A percentile compares a stretch with the other conserved stretches of the same genome.
These are phyloP conservation scores for Tylopilus subfusipes DNA, from an alignment of 768 basidiomycete species.

Conservation along the genomic window DNA sequence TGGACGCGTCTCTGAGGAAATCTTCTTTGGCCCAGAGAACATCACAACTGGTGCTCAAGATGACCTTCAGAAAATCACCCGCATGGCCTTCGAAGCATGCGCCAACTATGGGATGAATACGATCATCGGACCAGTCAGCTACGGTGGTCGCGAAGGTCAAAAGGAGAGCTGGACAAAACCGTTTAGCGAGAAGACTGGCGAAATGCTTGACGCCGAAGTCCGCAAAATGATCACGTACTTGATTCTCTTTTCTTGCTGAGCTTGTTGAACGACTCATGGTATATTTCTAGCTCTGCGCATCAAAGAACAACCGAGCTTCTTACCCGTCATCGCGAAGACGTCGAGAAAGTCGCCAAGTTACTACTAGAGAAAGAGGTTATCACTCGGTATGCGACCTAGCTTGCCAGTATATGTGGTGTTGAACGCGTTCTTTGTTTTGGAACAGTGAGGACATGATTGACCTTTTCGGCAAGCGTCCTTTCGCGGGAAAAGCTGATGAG, in stretches of 20 bases:
- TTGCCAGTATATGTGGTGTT: not conserved
- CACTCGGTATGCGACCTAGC: conserved; percentile 59
- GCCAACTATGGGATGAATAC: conserved; percentile 98
- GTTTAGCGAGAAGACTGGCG: conserved; percentile 95
- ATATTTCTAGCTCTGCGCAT: conserved; percentile 60
- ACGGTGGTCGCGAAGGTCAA: conserved; percentile 82
- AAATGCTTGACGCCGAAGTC: conserved; percentile 88
- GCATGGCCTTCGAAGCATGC: conserved; percentile 95
- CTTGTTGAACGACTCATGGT: conserved; percentile 7
- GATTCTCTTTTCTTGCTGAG: conserved; percentile 10
- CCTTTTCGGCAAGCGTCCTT: conserved; percentile 80
- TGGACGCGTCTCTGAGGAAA: conserved; percentile 96
- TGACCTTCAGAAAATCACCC: conserved; percentile 95
- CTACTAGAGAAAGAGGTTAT: conserved; percentile 95
- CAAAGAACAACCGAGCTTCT: conserved; percentile 78
- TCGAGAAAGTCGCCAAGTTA: conserved; percentile 89
- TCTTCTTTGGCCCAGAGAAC: conserved; percentile 88
- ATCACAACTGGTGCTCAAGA: conserved; percentile 99
- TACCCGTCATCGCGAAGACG: conserved; percentile 76
- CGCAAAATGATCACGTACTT: conserved; percentile 89
- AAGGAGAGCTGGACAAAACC: conserved; percentile 94
- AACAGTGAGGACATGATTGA: conserved; percentile 82
- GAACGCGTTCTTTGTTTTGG: not conserved
- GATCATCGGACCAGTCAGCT: conserved; percentile 92
- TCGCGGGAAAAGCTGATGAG: conserved; percentile 73